These are phyloP conservation scores for Pythium apleroticum DNA, from an alignment of 352 stramenopile species.

Conservation along the genomic window DNA sequence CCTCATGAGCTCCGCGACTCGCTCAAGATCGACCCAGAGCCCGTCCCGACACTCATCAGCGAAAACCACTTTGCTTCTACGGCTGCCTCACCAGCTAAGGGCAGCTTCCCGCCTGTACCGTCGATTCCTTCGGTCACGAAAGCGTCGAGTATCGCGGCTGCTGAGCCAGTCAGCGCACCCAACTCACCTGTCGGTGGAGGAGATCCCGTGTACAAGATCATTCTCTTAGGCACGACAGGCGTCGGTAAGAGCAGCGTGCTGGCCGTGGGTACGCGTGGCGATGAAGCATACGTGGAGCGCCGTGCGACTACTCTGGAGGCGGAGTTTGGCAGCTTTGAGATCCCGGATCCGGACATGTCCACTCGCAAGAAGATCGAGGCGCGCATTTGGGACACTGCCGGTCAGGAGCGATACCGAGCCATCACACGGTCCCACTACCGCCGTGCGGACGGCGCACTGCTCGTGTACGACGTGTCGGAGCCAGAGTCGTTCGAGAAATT, in stretches of 20 bases:
- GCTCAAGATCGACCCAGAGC: constrained; percentile 44
- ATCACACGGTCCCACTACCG: constrained; percentile 87
- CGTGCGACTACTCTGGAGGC: constrained; percentile 65
- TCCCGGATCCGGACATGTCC: constrained; percentile 52
- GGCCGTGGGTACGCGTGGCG: constrained; percentile 57
- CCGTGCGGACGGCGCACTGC: constrained; percentile 81
- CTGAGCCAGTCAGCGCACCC: constrained; percentile 14
- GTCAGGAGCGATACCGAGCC: constrained; percentile 88
- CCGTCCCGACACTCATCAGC: constrained; percentile 17
- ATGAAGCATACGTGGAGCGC: constrained; percentile 63
- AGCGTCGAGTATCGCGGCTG: constrained; percentile 1
- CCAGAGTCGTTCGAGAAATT: constrained; percentile 84
- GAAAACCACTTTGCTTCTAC: background rate
- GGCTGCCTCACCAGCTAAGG: background rate
- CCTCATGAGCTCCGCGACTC: constrained; percentile 69
- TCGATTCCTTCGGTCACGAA: constrained; percentile 8
- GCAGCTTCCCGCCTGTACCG: background rate
- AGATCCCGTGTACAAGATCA: constrained; percentile 68
- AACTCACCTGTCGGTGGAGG: constrained; percentile 1
- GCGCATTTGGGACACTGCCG: constrained; percentile 90
- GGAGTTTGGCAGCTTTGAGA: constrained; percentile 73
- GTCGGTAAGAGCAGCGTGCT: constrained; percentile 82
- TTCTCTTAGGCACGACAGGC: constrained; percentile 71
- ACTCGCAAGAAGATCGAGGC: constrained; percentile 62
- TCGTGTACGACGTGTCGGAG: constrained; percentile 93